These are phyloP conservation scores for Fusarium torreyae DNA, from an alignment of 2,329 filamentous ascomycete genomes.

Conservation along the genomic window DNA sequence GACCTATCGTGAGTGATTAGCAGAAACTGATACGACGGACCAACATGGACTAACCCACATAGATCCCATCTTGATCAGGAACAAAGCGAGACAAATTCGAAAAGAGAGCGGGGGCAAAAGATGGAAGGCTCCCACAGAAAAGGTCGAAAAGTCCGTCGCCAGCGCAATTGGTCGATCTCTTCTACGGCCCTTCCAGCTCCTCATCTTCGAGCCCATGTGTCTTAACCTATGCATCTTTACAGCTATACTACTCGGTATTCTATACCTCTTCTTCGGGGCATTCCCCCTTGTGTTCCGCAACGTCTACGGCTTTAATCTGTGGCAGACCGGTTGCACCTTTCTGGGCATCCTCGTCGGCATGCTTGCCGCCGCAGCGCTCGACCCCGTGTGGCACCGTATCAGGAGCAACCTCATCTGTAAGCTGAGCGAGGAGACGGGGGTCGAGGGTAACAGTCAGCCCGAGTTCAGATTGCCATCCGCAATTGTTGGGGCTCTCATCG, in stretches of 20 bases:
- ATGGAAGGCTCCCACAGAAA: conserved; percentile 85
- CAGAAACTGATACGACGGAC: neutral
- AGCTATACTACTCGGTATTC: conserved; percentile 86
- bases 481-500: conserved; percentile 81
- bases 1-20: conserved; percentile 76
- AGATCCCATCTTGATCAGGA: conserved; percentile 78
- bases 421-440: conserved; percentile 65
- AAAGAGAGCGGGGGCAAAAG: conserved; percentile 82
- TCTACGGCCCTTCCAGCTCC: conserved; percentile 82
- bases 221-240: conserved; percentile 86
- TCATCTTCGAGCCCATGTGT: conserved; percentile 88
- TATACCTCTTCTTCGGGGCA: conserved; percentile 93
- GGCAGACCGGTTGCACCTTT: conserved; percentile 86
- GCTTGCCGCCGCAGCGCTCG: conserved; percentile 72
- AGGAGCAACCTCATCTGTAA: conserved; percentile 71
- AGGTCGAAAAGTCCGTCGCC: conserved; percentile 75
- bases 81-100: conserved; percentile 79
- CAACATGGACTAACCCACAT: conserved; percentile 12
- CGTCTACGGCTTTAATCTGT: conserved; percentile 83
- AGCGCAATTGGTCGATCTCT: conserved; percentile 72
- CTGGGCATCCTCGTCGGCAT: conserved; percentile 79
- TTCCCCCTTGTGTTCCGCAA: conserved; percentile 84
- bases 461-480: conserved; percentile 87
- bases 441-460: conserved; percentile 78
- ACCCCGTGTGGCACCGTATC: conserved; percentile 76